Percentiles rank a stretch among this genome's conserved stretches.
Conservation (phyloP, 768 basidiomycete species). For the Galerina sulciceps region DNA sequence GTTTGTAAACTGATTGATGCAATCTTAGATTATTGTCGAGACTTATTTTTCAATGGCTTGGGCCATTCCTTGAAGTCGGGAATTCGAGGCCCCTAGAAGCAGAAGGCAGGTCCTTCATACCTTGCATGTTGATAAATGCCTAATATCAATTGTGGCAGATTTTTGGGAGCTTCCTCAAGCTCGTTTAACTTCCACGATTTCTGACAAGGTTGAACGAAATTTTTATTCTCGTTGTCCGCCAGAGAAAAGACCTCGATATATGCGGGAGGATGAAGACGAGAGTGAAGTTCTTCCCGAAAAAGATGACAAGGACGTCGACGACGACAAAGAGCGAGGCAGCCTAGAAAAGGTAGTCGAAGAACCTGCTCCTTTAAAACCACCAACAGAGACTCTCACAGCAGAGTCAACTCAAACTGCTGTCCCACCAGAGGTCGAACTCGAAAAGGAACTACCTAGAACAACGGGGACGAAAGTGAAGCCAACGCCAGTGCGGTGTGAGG, state of each 20-base stretch:
- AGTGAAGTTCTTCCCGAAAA: not conserved
- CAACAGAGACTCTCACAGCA: slow-evolving; percentile 5
- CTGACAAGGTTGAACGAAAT: slow-evolving; percentile 45
- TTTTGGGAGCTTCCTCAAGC: slow-evolving; percentile 53
- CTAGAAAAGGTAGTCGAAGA: slow-evolving; percentile 8
- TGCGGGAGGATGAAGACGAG: slow-evolving; percentile 18
- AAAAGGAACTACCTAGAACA: slow-evolving; percentile 2
- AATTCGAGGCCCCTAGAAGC: slow-evolving; percentile 60
- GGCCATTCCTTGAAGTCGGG: slow-evolving; percentile 59
- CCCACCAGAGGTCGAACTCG: slow-evolving; percentile 7
- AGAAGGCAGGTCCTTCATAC: slow-evolving; percentile 43
- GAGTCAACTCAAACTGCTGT: slow-evolving; percentile 15
- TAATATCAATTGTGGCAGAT: slow-evolving; percentile 37
- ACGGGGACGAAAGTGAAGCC: not conserved
- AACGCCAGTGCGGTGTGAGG: not conserved
- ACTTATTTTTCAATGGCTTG: slow-evolving; percentile 56
- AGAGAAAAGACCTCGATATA: slow-evolving; percentile 44
- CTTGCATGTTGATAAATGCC: slow-evolving; percentile 20
- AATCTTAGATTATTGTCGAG: slow-evolving; percentile 45
- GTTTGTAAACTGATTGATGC: not conserved
- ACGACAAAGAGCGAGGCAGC: not conserved
- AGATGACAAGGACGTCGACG: not conserved
- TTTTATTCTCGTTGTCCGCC: slow-evolving; percentile 58
- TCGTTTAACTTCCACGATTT: slow-evolving; percentile 40
- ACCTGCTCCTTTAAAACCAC: not conserved